Base-by-base conservation (phyloP, 2,329 filamentous ascomycete species). In the Exophiala spinifera region DNA sequence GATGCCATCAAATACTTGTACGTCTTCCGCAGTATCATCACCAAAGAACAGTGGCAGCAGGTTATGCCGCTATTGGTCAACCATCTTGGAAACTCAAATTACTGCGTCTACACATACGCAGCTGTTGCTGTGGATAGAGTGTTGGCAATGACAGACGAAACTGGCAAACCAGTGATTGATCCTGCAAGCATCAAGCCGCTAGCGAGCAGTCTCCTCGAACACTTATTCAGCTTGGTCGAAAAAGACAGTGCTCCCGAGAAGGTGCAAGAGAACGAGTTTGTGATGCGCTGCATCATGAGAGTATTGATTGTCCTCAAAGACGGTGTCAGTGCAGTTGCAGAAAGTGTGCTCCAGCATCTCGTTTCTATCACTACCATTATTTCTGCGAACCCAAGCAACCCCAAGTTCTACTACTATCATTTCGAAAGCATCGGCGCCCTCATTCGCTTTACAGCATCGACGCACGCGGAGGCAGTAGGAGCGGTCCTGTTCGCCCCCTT, bases 1-100 rank as follows among this genome's bases (percentile, higher is more conserved):
- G 94, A 97, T 70, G 92, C 92, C 15, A 96, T 99, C 79, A 99
- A 97, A 72, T 99, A 91, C 69, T 81, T 99, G 36, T 96, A 99
- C 77, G 89, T 88, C 42, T 99, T 99, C 83, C 87, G 94, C 65
- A 96, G 91, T 69, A 91, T 96, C 67, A 80, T 99, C 57, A 92
- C 90, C 15, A 89, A 89, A 69, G 86, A 91, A 31, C 89, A 96
- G 70, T 97, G 94, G 91, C 87, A 88, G 65, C 84, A 86, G 53
- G 91, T 91, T 1, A 89, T 99, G 67, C 87, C 89, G 11, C 85
- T 95, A 15, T 79, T 99, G 39, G 91, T 97, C 49, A 89, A 94
- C 67, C 95, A 96, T 68, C 78, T 99, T 62, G 89, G 84, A 58
- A 95, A 91, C 2, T 80, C 85, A 19, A 94, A 96, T 71, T 97